Base-by-base conservation (phyloP, 2,329 filamentous ascomycete genomes). In the Epichloe sp. region DNA sequence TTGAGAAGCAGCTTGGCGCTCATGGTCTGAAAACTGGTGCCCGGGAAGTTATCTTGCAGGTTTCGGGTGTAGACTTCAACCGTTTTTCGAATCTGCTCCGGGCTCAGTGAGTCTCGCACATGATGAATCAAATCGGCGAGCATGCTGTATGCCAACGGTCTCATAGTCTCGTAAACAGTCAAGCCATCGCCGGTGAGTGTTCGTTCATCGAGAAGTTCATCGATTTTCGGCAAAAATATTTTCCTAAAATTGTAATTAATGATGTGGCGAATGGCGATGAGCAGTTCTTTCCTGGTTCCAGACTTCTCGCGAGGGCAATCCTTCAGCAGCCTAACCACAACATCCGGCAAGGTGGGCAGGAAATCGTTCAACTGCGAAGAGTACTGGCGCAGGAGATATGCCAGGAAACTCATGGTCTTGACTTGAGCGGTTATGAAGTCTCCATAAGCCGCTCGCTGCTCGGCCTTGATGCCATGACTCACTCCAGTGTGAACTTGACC, bases 11-110 rank as follows among this genome's bases (percentile, higher is more conserved):
- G 74, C 67, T 97, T 98, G 0, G 93, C 94, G 60, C 93, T 97
- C 93, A 99, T 99, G 0, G 93, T 98, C 67, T 98, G 94, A 63
- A 98, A 98, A 67, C 91, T 98, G 0, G 94, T 97, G 8, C 94
- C 94, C 0, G 93, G 94, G 56, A 95, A 95, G 56, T 88, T 88
- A 65, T 97, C 93, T 62, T 95, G 89, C 21, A 98, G 73, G 61
- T 97, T 97, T 62, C 85, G 88, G 1, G 94, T 97, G 67, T 98
- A 99, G 4, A 98, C 93, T 63, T 95, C 88, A 10, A 98, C 89
- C 0, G 94, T 97, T 63, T 90, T 87, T 45, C 90, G 82, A 55
- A 99, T 98, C 69, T 97, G 93, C 58, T 91, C 85, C 10, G 88
- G 86, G 21, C 79, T 82, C 21, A 99, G 73, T n/a, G 83, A 83